Evolutionary conservation across 768 basidiomycete species (phyloP), one percentile per base, ranked within the genome.

Genomic region (Psilocybe azurescens): DNA sequence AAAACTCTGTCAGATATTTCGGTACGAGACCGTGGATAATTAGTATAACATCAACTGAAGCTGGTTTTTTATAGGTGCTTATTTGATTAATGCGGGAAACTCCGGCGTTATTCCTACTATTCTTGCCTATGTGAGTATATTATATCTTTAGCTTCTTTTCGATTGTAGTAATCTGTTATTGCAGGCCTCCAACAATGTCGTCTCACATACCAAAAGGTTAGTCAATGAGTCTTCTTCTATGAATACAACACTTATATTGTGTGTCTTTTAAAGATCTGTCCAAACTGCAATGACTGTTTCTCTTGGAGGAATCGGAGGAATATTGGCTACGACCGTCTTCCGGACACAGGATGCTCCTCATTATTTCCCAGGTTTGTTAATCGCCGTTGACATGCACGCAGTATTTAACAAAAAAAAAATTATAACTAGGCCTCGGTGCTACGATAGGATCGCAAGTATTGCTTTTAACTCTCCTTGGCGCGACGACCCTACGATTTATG

Each of bases 121-220:
- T 56, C 72, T 82, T 36, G 80, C 79, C n/a, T 82, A 76, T 66
- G 78, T 79, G 59, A 59, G 75, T 68, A 13, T 16, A 29, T 36
- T 6, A 28, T 32, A 28, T 8, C 28, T 20, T 44, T 47, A 20
- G n/a, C 9, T 44, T 44, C n/a, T 7, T 16, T 5, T 20, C 16
- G 18, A 61, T 1, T 18, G 20, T 36, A 16, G 28, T 8, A 36
- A n/a, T 46, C 7, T 38, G 8, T 18, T 32, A 18, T 18, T 55
- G 50, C 56, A 80, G 76, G 71, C 73, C 48, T 74, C 79, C 5
- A 82, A 82, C 63, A 84, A 84, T 63, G 81, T 82, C 5, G 80
- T 81, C 9, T 79, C 80, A 13, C 81, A 83, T 56, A 80, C 79
- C 56, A 83, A 82, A 71, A 74, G 73, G 77, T 77, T 57, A 30